These are phyloP conservation scores for Neopestalotiopsis sp. DNA, from an alignment of 2,329 filamentous ascomycete species.

Conservation along the genomic window DNA sequence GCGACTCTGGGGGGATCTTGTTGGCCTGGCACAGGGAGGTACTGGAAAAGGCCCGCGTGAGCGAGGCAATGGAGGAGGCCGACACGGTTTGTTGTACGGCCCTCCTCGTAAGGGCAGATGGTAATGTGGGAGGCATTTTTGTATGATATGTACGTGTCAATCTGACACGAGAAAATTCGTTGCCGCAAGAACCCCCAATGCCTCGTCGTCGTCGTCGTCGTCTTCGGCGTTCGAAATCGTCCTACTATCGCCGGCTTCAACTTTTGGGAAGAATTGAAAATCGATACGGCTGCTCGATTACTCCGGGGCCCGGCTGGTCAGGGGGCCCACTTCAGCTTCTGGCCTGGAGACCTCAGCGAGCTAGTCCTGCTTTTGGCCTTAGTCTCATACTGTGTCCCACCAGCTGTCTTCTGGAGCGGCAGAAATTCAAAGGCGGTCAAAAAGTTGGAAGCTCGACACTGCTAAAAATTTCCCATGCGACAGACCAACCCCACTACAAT, in stretches of 20 bases:
- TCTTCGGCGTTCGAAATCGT: not conserved
- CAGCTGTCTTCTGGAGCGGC: constrained; percentile 6
- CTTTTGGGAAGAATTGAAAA: constrained; percentile 14
- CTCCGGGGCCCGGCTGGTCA: constrained; percentile 9
- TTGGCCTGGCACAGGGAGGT: constrained; percentile 11
- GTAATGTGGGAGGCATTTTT: constrained; percentile 11
- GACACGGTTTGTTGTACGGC: not conserved
- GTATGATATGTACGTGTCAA: not conserved
- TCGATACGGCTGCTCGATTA: constrained; percentile 15
- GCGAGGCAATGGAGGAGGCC: constrained; percentile 4
- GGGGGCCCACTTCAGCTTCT: not conserved
- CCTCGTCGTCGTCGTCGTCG: not conserved
- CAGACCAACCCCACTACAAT: constrained; percentile 13
- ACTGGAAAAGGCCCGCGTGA: constrained; percentile 18
- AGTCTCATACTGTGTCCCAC: not conserved
- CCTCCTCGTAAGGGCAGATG: constrained; percentile 7
- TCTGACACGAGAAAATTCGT: not conserved
- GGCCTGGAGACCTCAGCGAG: not conserved
- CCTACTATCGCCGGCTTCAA: constrained; percentile 5
- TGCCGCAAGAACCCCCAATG: not conserved
- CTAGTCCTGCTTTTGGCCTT: not conserved
- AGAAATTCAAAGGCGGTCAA: constrained; percentile 24
- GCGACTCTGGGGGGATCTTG: constrained; percentile 81
- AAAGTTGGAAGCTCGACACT: constrained; percentile 17
- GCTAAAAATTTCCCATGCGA: constrained; percentile 13